Conservation (phyloP, 2,329 filamentous ascomycete genomes). For the Zopfia rhizophila region DNA sequence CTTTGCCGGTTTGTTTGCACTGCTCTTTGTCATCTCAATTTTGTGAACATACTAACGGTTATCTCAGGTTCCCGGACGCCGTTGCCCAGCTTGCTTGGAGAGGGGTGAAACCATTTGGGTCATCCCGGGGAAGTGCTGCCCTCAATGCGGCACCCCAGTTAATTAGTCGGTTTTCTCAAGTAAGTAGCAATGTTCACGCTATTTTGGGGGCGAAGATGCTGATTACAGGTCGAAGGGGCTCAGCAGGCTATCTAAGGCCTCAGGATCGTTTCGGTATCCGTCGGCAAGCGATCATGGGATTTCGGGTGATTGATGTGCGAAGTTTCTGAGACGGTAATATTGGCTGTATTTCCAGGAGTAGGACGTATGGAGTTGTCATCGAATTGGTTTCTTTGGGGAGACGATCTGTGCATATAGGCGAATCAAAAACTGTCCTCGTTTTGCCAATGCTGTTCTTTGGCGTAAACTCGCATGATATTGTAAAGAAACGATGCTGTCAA, state of each 20-base stretch:
- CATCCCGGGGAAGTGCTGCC: slow-evolving; percentile 52
- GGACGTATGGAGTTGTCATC: slow-evolving; percentile 9
- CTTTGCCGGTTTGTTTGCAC: slow-evolving; percentile 45
- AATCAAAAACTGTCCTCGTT: slow-evolving; percentile 12
- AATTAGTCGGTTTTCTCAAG: slow-evolving; percentile 35
- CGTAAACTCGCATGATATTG: too few species aligned
- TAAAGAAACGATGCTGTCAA: too few species aligned
- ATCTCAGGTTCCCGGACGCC: slow-evolving; percentile 51
- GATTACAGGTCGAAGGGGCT: not conserved
- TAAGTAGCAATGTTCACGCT: slow-evolving; percentile 2
- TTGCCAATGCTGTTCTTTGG: too few species aligned
- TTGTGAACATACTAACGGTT: slow-evolving; percentile 4
- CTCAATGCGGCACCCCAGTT: slow-evolving; percentile 52
- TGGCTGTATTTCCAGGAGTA: slow-evolving; percentile 36
- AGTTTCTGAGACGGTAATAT: slow-evolving; percentile 28
- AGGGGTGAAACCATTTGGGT: slow-evolving; percentile 54
- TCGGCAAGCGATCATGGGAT: slow-evolving; percentile 17
- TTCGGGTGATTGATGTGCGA: slow-evolving; percentile 16
- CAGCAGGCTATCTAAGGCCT: slow-evolving; percentile 14
- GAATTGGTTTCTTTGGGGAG: slow-evolving; percentile 5
- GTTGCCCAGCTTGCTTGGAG: slow-evolving; percentile 52
- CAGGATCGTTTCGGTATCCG: slow-evolving; percentile 16
- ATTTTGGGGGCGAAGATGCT: slow-evolving; percentile 9
- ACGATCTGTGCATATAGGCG: slow-evolving; percentile 4
- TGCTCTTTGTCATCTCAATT: not conserved